Evolutionary conservation across 306 rosid species (phyloP).

Genomic region (Mimosa bimucronata): DNA sequence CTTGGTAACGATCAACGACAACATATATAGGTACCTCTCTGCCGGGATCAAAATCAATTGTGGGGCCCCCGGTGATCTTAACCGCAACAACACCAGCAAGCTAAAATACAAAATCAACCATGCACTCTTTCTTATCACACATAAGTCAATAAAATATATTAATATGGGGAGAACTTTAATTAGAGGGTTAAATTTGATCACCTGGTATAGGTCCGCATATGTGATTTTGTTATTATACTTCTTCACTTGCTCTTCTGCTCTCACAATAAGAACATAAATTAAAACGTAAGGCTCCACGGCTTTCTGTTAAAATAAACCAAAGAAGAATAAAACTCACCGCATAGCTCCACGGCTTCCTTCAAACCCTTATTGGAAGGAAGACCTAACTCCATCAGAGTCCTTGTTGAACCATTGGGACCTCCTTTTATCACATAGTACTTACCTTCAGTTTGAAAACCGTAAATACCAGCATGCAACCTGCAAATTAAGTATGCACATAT

Average conservation of each 20-base stretch:
- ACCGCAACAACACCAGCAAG: conserved; percentile 93
- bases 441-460: conserved; percentile 17
- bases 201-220: conserved; percentile 88
- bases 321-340: conserved; percentile 49
- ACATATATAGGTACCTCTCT: conserved; percentile 60
- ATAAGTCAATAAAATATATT: background rate
- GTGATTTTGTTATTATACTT: conserved; percentile 54
- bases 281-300: background rate
- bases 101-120: conserved; percentile 45
- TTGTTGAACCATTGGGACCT: conserved; percentile 93
- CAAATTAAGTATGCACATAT: background rate
- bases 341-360: conserved; percentile 55
- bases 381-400: conserved; percentile 31
- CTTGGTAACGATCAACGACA: background rate
- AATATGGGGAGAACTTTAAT: background rate
- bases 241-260: conserved; percentile 76
- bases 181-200: conserved; percentile 30
- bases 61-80: conserved; percentile 88
- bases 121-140: too few species aligned
- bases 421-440: background rate
- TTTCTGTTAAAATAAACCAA: background rate
- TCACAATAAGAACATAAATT: conserved; percentile 30
- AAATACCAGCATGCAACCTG: conserved; percentile 95
- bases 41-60: conserved; percentile 74
- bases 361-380: conserved; percentile 61